A percentile compares a stretch with the other conserved stretches of the same genome.
phyloP scores from a whole-genome alignment of 441 rosid genomes.

The Gossypium davidsonii region DNA sequence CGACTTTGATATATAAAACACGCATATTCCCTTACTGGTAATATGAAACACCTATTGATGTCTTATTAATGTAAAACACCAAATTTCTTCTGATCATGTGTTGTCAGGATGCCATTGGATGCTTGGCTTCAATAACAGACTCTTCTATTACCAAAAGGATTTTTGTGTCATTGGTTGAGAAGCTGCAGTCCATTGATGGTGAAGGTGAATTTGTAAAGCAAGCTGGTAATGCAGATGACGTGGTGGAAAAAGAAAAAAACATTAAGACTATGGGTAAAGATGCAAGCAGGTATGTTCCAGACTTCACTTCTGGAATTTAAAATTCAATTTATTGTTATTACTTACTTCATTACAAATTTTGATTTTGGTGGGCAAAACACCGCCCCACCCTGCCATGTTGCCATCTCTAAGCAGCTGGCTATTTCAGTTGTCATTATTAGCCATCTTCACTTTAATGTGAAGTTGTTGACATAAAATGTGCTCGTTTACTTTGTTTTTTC shows the following conservation, averaged over 20 bases:
- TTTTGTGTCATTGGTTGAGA: slow-evolving; percentile 51
- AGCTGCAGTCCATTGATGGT: slow-evolving; percentile 42
- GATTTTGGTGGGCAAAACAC: neutral
- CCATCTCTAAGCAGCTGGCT: neutral
- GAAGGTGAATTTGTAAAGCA: slow-evolving; percentile 39
- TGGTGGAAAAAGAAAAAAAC: slow-evolving; percentile 31
- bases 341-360: neutral
- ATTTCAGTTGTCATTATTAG: neutral
- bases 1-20: neutral
- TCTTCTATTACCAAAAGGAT: slow-evolving; percentile 57
- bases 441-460: neutral
- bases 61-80: neutral
- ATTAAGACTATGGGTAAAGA: slow-evolving; percentile 30
- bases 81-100: slow-evolving; percentile 14
- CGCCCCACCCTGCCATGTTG: too few species aligned
- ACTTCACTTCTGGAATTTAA: slow-evolving; percentile 9
- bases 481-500: neutral
- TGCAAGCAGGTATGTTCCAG: slow-evolving; percentile 42
- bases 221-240: slow-evolving; percentile 26
- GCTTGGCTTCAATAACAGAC: slow-evolving; percentile 75
- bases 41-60: neutral
- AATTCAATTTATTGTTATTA: neutral
- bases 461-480: neutral
- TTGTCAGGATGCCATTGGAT: slow-evolving; percentile 72
- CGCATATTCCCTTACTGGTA: neutral